Evolutionary conservation across 2,329 filamentous ascomycete genomes (phyloP).

Genomic region (Penicillium sp.): DNA sequence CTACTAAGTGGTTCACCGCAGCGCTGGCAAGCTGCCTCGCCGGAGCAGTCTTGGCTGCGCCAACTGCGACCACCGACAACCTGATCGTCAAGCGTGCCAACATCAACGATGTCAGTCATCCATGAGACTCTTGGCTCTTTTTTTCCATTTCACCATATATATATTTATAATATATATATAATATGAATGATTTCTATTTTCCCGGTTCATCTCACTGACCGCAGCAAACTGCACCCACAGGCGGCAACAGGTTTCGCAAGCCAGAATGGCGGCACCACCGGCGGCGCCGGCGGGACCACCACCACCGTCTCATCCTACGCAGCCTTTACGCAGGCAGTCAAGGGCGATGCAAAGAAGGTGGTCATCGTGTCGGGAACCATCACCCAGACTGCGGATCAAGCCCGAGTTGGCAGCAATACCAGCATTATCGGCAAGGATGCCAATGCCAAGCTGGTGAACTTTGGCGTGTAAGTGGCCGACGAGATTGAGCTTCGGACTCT

Average conservation of each 20-base stretch:
- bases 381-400: constrained; percentile 38
- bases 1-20: constrained; percentile 21
- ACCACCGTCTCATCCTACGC: constrained; percentile 50
- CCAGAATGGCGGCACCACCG: constrained; percentile 49
- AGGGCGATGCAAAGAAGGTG: constrained; percentile 42
- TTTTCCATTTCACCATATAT: too few species aligned
- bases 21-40: constrained; percentile 20
- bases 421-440: constrained; percentile 48
- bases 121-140: neutral
- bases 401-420: constrained; percentile 47
- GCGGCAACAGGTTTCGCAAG: constrained; percentile 42
- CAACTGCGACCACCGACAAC: constrained; percentile 17
- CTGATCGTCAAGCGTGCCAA: constrained; percentile 22
- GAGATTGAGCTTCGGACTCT: rapidly evolving
- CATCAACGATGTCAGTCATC: constrained; percentile 19
- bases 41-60: constrained; percentile 22
- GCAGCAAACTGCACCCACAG: constrained; percentile 1
- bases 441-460: constrained; percentile 51
- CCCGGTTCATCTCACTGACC: neutral
- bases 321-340: constrained; percentile 46
- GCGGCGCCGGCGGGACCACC: constrained; percentile 50
- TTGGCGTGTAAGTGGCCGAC: constrained; percentile 19
- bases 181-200: neutral
- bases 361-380: constrained; percentile 46
- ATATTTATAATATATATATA: too few species aligned